Conservation (phyloP, 1,139 yeast species). For the Nakaseomyces nivariensis region DNA sequence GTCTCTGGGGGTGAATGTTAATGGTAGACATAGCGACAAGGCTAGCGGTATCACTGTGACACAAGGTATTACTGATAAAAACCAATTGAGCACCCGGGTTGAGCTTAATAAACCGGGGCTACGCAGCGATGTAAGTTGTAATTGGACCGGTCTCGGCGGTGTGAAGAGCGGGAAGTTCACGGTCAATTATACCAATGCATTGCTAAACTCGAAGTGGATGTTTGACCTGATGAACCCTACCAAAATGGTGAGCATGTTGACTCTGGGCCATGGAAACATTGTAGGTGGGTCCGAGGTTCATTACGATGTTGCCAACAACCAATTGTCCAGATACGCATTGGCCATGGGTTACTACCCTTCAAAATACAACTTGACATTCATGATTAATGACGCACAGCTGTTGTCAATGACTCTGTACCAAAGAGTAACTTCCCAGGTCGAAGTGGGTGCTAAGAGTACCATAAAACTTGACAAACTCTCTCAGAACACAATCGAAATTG, state of each 20-base stretch:
- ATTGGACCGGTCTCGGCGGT: slow-evolving; percentile 53
- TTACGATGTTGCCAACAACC: slow-evolving; percentile 87
- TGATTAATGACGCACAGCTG: slow-evolving; percentile 80
- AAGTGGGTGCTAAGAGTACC: slow-evolving; percentile 97
- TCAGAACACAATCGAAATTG: slow-evolving; percentile 77
- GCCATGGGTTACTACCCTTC: slow-evolving; percentile 92
- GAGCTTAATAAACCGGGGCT: slow-evolving; percentile 93
- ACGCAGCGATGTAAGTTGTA: slow-evolving; percentile 84
- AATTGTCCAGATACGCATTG: slow-evolving; percentile 87
- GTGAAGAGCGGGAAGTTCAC: slow-evolving; percentile 86
- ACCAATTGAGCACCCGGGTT: slow-evolving; percentile 83
- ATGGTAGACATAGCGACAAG: slow-evolving; percentile 90
- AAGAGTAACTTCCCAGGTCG: slow-evolving; percentile 81
- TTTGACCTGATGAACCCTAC: slow-evolving; percentile 95
- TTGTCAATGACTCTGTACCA: slow-evolving; percentile 97
- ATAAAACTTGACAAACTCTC: slow-evolving; percentile 81
- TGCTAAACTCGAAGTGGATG: slow-evolving; percentile 89
- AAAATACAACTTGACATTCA: slow-evolving; percentile 76
- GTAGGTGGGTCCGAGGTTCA: slow-evolving; percentile 96
- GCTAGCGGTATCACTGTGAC: slow-evolving; percentile 86
- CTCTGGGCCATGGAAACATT: slow-evolving; percentile 93
- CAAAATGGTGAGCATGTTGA: slow-evolving; percentile 86
- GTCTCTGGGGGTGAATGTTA: slow-evolving; percentile 79
- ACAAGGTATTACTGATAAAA: slow-evolving; percentile 97
- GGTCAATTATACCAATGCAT: slow-evolving; percentile 86